Evolutionary conservation across 108 stramenopile genomes (phyloP), one percentile per base, ranked within the genome.

Genomic region (Nitzschia putrida): DNA sequence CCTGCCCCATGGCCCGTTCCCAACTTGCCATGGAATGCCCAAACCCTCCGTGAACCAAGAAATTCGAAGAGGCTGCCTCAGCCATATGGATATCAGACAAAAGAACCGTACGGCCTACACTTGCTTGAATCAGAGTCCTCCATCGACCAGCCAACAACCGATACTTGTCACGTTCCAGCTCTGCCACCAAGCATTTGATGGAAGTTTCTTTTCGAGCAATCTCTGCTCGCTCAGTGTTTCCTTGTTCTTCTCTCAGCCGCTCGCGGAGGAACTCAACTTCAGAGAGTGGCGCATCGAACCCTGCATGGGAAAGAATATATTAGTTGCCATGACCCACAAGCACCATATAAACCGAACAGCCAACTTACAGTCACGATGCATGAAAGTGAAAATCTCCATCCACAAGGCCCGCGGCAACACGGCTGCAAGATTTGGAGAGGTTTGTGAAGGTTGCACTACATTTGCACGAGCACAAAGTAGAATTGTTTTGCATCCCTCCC

Each of bases 341-440:
- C 21, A 26, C 18, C 45, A 51, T n/a, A 0, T 0, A 49, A 22
- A 24, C 16, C 40, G 13, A 57, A 69, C 55, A 55, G 18, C 37
- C n/a, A 14, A 79, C 88, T 81, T 73, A 89, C 88, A 93, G 60
- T 82, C 84, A 13, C 86, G 79, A 60, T 89, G 86, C 25, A 88
- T 91, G 55, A 76, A 94, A 3, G 92, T 91, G 44, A 94, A 41
- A 23, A 94, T 87, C 69, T 90, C 92, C 47, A 87, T 61, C 92
- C 92, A 94, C 53, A 94, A 38, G 0, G 80, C 80, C 44, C 69
- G 74, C 10, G 92, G 92, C 45, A 94, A 56, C 78, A 81, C 80
- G 4, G 80, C 78, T n/a, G 92, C 87, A 16, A 68, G 76, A 77
- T 93, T 92, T 54, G 83, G 51, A 20, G 64, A 65, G 23, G 75